Percentiles rank a stretch among this genome's conserved stretches.
phyloP scores from a whole-genome alignment of 176 grass and related monocot genomes.

The Rhynchospora breviuscula region DNA sequence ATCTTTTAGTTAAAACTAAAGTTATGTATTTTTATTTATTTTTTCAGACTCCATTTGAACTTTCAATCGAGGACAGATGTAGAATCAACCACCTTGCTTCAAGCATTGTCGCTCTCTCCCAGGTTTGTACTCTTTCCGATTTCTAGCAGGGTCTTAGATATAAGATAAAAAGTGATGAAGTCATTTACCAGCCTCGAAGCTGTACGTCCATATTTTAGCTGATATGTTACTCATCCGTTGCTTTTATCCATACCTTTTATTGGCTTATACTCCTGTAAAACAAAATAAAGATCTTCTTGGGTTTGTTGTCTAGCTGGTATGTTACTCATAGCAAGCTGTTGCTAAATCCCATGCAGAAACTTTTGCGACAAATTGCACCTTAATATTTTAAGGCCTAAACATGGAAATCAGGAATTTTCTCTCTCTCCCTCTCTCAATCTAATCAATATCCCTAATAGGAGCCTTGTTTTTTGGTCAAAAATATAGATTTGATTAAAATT shows the following conservation, averaged over 20 bases:
- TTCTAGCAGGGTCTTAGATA: neutral
- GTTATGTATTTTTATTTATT: conserved; percentile 26
- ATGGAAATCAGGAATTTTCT: neutral
- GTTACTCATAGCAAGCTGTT: neutral
- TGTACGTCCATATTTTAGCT: neutral
- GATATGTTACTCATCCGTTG: neutral
- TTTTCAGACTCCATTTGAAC: conserved; percentile 52
- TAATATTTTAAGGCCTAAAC: neutral
- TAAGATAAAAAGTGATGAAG: neutral
- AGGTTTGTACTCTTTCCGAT: conserved; percentile 31
- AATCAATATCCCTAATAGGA: neutral
- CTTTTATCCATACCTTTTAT: neutral
- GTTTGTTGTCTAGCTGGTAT: neutral
- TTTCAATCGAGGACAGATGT: conserved; percentile 66
- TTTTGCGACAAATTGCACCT: neutral
- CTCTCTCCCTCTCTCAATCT: neutral
- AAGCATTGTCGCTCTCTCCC: conserved; percentile 61
- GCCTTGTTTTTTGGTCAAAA: neutral
- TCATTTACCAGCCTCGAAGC: neutral
- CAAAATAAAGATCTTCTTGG: neutral
- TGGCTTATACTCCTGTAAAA: neutral
- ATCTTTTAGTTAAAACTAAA: neutral
- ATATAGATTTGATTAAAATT: neutral
- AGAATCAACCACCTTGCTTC: conserved; percentile 78
- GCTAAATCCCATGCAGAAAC: neutral